Evolutionary conservation across 2,329 filamentous ascomycete genomes (phyloP), one percentile per base, ranked within the genome.

Genomic region (Incumbomyces lentus): DNA sequence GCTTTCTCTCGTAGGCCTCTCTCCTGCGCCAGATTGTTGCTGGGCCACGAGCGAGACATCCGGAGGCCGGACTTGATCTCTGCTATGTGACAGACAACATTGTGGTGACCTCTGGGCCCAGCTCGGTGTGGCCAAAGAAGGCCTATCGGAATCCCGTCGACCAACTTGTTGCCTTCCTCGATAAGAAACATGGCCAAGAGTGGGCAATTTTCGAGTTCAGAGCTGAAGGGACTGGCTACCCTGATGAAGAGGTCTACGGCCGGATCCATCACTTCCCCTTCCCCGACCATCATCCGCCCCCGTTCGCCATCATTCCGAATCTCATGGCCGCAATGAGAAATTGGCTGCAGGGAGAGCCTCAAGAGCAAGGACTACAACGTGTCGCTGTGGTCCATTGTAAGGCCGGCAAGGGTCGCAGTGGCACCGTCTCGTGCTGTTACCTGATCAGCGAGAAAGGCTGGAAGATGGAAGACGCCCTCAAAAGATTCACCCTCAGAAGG

Each of bases 161-260:
- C 60, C 78, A 82, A 33, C 78, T 98, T 17, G 86, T 96, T 49
- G 76, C 78, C 53, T 98, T 90, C 63, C 81, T 98, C 52, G 87
- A 96, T 66, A 70, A 75, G 37, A 86, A 88, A 59, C 92, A 98
- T 66, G 82, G 76, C 22, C 68, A 79, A 19, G 71, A 92, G 52
- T 98, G 92, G 92, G 81, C 84, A 2, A 95, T 98, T 59, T 98
- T 90, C 87, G 92, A 98, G 67, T 98, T 98, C 58, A 82, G 92
- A 38, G 92, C 88, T 31, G 92, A 98, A 64, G 92, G 92, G 4
- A 95, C 92, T 0, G 92, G 92, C 1, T 98, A 98, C 59, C 88
- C 88, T 0, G 92, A 98, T 60, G 77, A 81, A 14, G 85, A 89
- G 48, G 90, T 98, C 1, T 87, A 95, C 62, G 75, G 79, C 30